phyloP scores from a whole-genome alignment of 108 stramenopile genomes.

The Skeletonema grethae region DNA sequence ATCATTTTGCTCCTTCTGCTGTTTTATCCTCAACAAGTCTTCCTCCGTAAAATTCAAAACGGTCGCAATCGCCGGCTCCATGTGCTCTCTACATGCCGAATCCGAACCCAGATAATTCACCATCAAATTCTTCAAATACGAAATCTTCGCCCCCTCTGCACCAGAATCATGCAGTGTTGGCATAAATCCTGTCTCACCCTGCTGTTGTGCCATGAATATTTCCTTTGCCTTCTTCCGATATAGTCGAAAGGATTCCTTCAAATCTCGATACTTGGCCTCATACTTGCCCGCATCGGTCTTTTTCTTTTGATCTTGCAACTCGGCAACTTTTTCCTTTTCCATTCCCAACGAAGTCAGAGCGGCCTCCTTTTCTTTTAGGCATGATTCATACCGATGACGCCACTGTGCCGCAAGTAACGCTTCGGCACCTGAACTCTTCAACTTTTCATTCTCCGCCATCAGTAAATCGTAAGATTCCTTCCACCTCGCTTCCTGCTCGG shows the following conservation, averaged over 20 bases:
- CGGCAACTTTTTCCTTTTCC: slow-evolving; percentile 57
- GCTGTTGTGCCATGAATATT: slow-evolving; percentile 85
- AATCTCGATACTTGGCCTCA: slow-evolving; percentile 85
- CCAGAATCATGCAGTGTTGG: slow-evolving; percentile 44
- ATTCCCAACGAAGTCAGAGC: slow-evolving; percentile 61
- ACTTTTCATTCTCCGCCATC: slow-evolving; percentile 77
- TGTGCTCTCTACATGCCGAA: slow-evolving; percentile 69
- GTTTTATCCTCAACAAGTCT: slow-evolving; percentile 73
- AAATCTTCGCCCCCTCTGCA: slow-evolving; percentile 71
- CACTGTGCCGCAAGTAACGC: slow-evolving; percentile 90
- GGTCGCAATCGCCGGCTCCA: slow-evolving; percentile 89
- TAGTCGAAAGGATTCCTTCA: slow-evolving; percentile 89
- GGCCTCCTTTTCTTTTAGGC: slow-evolving; percentile 82
- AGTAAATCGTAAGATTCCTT: slow-evolving; percentile 86
- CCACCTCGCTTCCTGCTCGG: slow-evolving; percentile 87
- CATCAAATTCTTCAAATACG: slow-evolving; percentile 84
- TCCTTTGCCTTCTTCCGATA: slow-evolving; percentile 93
- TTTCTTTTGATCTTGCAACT: slow-evolving; percentile 43
- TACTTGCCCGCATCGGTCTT: slow-evolving; percentile 67
- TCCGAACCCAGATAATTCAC: slow-evolving; percentile 85
- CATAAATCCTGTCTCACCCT: slow-evolving; percentile 54
- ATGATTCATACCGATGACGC: slow-evolving; percentile 89
- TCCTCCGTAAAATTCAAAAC: slow-evolving; percentile 80
- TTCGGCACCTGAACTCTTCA: slow-evolving; percentile 87
- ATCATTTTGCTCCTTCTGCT: slow-evolving; percentile 69